Evolutionary conservation across 2,329 filamentous ascomycete genomes (phyloP).

Genomic region (Colletotrichum cordylinicola): DNA sequence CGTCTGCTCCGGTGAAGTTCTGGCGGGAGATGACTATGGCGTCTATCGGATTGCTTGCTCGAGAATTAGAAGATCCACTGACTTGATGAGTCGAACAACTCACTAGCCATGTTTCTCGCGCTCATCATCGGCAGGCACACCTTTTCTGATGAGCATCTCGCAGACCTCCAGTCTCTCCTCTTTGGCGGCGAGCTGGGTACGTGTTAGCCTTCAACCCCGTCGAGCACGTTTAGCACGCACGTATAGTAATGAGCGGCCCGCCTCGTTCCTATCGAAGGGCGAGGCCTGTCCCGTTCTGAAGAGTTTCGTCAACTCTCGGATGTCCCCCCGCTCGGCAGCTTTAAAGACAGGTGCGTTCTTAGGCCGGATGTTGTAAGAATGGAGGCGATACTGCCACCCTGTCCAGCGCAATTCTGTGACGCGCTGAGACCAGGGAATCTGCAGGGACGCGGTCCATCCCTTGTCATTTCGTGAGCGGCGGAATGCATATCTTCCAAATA

Average conservation of each 20-base stretch:
- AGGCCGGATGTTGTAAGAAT: neutral
- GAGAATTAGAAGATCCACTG: neutral
- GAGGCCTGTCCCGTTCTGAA: neutral
- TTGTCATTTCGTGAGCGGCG: neutral
- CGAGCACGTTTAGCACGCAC: neutral
- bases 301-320: neutral
- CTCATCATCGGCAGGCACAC: neutral
- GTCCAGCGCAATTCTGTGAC: neutral
- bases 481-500: neutral
- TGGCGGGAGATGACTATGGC: neutral
- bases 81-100: neutral
- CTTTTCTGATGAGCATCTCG: neutral
- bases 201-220: neutral
- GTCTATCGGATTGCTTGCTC: neutral
- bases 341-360: neutral
- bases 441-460: neutral
- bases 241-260: neutral
- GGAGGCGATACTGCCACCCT: neutral
- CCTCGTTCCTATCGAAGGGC: neutral
- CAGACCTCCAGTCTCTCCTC: neutral
- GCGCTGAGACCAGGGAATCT: neutral
- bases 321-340: neutral
- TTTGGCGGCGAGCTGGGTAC: neutral
- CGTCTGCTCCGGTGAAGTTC: neutral
- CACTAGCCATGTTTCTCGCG: neutral